Evolutionary conservation across 805 yeast genomes (phyloP), one percentile per base, ranked within the genome.

Genomic region (Candida arabinofermentans): DNA sequence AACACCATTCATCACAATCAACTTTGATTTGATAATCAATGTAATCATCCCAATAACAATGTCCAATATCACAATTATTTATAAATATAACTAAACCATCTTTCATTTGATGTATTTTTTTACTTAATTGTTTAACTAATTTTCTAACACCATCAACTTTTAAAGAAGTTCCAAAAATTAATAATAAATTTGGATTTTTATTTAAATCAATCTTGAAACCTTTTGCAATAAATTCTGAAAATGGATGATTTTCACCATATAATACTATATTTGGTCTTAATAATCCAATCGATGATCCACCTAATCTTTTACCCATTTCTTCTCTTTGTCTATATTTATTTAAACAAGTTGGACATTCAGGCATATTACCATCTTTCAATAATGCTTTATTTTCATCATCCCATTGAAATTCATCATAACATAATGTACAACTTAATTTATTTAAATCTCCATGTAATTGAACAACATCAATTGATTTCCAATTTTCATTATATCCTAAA

Each of bases 231-330:
- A 71, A 65, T 46, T 87, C 96, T 5, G 89, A 80, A 47, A 79
- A 78, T 1, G 96, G 96, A 62, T 91, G 98, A 54, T 89, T 82
- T 58, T 91, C 98, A 2, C 97, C 97, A 60, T 91, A 91, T 18
- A 91, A 70, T 2, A 91, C 96, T 43, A 91, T 89, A 54, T 84
- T 84, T 5, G 99, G 99, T 42, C 96, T 72, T 34, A 93, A 65
- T 21, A 78, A 63, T 0, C 99, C 99, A 5, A 83, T 76, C 33
- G 69, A 68, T 0, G 86, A 83, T 1, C 86, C 83, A 1, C 85
- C 78, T 8, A 75, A 59, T 42, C 99, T 65, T 61, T 89, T 89
- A 3, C 98, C 98, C 14, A 70, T 62, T 42, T 67, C 69, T 12
- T 74, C 65, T 36, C 96, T 69, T 36, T 74, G 75, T 41, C 73